Conservation (phyloP, 805 yeast genomes). For the Kuraishia hungarica region DNA sequence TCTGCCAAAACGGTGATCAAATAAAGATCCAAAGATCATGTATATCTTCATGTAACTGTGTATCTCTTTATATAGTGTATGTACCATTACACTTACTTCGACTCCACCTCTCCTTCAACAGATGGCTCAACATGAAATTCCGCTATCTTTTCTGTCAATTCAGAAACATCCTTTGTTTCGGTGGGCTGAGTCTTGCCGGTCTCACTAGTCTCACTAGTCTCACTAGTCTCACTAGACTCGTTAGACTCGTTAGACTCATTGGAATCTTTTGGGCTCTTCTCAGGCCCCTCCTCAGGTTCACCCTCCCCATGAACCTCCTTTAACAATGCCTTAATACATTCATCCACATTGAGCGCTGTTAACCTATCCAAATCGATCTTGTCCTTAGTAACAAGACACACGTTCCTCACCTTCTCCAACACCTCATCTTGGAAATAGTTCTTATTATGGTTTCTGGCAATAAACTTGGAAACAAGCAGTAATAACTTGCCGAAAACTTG, state of each 20-base stretch:
- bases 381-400: constrained; percentile 19
- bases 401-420: constrained; percentile 23
- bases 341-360: constrained; percentile 15
- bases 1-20: too few relatives aligned
- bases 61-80: too few relatives aligned
- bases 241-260: too few relatives aligned
- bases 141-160: not conserved
- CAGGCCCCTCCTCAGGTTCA: not conserved
- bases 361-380: constrained; percentile 15
- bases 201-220: too few relatives aligned
- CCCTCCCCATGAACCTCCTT: constrained; percentile 6
- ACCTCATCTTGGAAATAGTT: constrained; percentile 21
- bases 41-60: too few relatives aligned
- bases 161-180: not conserved
- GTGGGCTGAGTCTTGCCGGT: not conserved
- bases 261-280: not conserved
- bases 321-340: constrained; percentile 13
- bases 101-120: not conserved
- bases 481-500: constrained; percentile 17
- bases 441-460: constrained; percentile 14
- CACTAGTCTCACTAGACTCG: too few relatives aligned
- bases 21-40: too few relatives aligned
- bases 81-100: not conserved
- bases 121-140: not conserved
- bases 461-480: constrained; percentile 16